Conservation (phyloP, 2,329 filamentous ascomycete genomes). For the Botryotinia globosa region DNA sequence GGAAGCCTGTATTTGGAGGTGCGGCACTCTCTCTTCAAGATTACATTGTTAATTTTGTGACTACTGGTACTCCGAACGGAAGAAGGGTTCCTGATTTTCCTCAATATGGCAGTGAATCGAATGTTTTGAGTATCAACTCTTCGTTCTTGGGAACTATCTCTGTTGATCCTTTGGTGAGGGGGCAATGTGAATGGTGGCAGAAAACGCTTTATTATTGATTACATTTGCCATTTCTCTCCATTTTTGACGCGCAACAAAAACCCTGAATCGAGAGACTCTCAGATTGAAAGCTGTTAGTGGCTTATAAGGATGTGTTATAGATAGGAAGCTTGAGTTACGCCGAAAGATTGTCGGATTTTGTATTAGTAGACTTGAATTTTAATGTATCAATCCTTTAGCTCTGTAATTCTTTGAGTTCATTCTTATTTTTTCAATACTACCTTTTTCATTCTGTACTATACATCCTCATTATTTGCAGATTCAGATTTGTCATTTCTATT, state of each 20-base stretch:
- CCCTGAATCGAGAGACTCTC: not conserved
- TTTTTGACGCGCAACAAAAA: not conserved
- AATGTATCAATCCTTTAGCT: no score
- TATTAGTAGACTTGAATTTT: no score
- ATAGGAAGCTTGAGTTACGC: not conserved
- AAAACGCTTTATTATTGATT: not conserved
- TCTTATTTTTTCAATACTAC: no score
- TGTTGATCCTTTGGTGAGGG: not conserved
- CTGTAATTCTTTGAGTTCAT: no score
- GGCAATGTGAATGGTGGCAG: not conserved
- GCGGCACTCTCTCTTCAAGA: slow-evolving; percentile 40
- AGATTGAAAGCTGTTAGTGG: not conserved
- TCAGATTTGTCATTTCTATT: no score
- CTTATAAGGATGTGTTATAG: not conserved
- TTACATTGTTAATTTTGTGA: slow-evolving; percentile 40
- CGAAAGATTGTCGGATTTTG: no score
- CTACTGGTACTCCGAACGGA: slow-evolving; percentile 37
- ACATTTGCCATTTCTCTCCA: not conserved
- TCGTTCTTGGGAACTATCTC: not conserved
- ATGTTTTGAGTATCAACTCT: slow-evolving; percentile 21
- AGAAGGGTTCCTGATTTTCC: slow-evolving; percentile 27
- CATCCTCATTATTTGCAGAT: no score
- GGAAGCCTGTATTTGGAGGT: not conserved
- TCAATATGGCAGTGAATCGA: slow-evolving; percentile 24
- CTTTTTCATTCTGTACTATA: no score